A percentile compares a stretch with the other conserved stretches of the same genome.
These are phyloP conservation scores for Camellia granthamiana DNA, from an alignment of 148 eudicot genomes.

Conservation along the genomic window DNA sequence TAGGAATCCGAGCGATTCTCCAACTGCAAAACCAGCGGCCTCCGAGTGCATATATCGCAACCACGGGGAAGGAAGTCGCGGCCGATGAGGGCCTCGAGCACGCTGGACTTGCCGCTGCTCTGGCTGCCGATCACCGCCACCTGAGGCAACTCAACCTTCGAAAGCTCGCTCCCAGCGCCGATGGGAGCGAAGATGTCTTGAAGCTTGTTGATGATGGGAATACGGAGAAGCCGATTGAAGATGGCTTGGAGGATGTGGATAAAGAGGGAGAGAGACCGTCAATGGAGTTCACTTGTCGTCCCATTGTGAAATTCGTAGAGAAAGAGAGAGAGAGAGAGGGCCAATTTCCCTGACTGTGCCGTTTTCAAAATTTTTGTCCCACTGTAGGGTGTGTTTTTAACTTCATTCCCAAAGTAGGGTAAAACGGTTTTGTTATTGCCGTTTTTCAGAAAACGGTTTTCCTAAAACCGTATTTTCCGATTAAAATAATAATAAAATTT, in stretches of 20 bases:
- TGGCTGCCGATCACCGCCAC: constrained; percentile 56
- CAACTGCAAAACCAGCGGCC: constrained; percentile 47
- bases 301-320: background rate
- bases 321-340: background rate
- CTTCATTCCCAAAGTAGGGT: too few species aligned
- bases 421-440: too few species aligned
- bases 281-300: background rate
- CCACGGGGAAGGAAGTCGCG: constrained; percentile 57
- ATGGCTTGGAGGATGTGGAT: background rate
- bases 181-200: constrained; percentile 37
- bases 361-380: too few species aligned
- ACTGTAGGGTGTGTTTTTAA: too few species aligned
- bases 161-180: constrained; percentile 27
- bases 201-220: constrained; percentile 36
- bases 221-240: constrained; percentile 49
- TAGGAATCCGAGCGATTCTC: constrained; percentile 27
- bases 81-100: constrained; percentile 49
- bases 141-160: constrained; percentile 47
- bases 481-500: too few species aligned
- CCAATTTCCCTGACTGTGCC: too few species aligned
- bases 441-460: too few species aligned
- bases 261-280: background rate
- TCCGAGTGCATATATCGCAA: constrained; percentile 41
- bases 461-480: too few species aligned
- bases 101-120: constrained; percentile 57